A percentile compares a stretch with the other conserved stretches of the same genome.
Evolutionary conservation across 1,284 basidiomycete species (phyloP).

Genomic region (Gastroboletus turbinatus): DNA sequence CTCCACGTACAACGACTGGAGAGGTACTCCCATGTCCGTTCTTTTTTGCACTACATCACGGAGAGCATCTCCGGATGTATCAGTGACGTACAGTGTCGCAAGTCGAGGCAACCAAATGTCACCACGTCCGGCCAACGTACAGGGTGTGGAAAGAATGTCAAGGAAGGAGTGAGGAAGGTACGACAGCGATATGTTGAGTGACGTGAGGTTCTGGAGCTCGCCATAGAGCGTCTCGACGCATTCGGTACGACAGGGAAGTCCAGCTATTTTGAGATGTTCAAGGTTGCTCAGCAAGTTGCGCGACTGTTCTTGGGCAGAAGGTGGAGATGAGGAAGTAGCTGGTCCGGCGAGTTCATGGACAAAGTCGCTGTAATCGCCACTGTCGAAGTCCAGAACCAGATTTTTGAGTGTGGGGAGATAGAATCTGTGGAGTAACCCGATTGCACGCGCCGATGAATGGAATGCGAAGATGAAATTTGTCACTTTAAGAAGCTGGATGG

Average conservation of each 20-base stretch:
- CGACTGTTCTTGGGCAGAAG: slow-evolving; percentile 37
- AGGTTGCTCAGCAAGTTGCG: slow-evolving; percentile 43
- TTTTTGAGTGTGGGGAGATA: slow-evolving; percentile 46
- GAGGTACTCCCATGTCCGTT: slow-evolving; percentile 39
- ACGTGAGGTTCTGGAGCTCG: slow-evolving; percentile 44
- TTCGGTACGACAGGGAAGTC: slow-evolving; percentile 41
- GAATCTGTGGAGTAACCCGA: slow-evolving; percentile 48
- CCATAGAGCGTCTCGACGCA: slow-evolving; percentile 40
- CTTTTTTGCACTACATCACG: slow-evolving; percentile 46
- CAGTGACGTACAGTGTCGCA: slow-evolving; percentile 44
- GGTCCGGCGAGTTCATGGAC: slow-evolving; percentile 39
- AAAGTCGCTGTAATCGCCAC: slow-evolving; percentile 49
- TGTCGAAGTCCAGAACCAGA: slow-evolving; percentile 53
- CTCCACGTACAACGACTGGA: slow-evolving; percentile 48
- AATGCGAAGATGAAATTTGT: slow-evolving; percentile 48
- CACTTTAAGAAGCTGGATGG: slow-evolving; percentile 49
- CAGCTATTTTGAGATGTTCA: slow-evolving; percentile 48
- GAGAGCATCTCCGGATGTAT: slow-evolving; percentile 41
- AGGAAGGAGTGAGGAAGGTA: slow-evolving; percentile 38
- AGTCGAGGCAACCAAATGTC: slow-evolving; percentile 34
- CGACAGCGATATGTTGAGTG: slow-evolving; percentile 40
- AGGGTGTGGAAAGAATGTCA: slow-evolving; percentile 38
- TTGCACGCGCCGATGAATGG: slow-evolving; percentile 43
- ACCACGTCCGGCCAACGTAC: slow-evolving; percentile 7
- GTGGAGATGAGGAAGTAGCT: slow-evolving; percentile 20